Conservation (phyloP, 176 grass and related monocot species). For the Phoenix roebelenii region DNA sequence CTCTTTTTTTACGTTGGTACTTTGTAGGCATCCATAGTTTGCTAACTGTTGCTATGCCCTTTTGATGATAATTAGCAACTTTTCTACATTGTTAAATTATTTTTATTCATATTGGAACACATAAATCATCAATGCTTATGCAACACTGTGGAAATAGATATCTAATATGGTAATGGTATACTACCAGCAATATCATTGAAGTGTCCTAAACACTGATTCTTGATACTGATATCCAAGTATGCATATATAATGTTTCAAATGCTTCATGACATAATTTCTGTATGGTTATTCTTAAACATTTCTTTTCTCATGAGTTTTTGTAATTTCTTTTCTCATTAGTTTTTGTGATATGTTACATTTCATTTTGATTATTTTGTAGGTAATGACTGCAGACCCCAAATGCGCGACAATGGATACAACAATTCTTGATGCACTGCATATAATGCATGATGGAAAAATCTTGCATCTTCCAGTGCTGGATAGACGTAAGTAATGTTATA, state of each 20-base stretch:
- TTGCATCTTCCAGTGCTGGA: constrained; percentile 91
- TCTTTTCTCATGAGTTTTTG: neutral
- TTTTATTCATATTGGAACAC: too few relatives aligned
- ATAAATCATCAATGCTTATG: too few relatives aligned
- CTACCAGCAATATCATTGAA: too few relatives aligned
- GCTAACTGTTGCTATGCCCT: too few relatives aligned
- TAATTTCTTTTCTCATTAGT: neutral
- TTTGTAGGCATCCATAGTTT: too few relatives aligned
- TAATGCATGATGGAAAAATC: constrained; percentile 95
- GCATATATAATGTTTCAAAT: neutral
- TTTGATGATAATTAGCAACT: too few relatives aligned
- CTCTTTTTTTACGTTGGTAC: too few relatives aligned
- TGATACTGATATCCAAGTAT: neutral
- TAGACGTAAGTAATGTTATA: constrained; percentile 37
- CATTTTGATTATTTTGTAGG: constrained; percentile 33
- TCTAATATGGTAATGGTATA: too few relatives aligned
- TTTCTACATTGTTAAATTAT: too few relatives aligned
- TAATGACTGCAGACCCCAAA: constrained; percentile 82
- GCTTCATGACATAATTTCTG: neutral
- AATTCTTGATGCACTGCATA: constrained; percentile 96
- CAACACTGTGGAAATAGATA: too few relatives aligned
- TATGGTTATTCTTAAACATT: neutral
- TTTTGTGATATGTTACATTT: neutral
- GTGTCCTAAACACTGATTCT: too few relatives aligned
- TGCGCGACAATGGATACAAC: constrained; percentile 67